phyloP scores from a whole-genome alignment of 2,329 filamentous ascomycete genomes.

The Ophiostoma pallidulum region DNA sequence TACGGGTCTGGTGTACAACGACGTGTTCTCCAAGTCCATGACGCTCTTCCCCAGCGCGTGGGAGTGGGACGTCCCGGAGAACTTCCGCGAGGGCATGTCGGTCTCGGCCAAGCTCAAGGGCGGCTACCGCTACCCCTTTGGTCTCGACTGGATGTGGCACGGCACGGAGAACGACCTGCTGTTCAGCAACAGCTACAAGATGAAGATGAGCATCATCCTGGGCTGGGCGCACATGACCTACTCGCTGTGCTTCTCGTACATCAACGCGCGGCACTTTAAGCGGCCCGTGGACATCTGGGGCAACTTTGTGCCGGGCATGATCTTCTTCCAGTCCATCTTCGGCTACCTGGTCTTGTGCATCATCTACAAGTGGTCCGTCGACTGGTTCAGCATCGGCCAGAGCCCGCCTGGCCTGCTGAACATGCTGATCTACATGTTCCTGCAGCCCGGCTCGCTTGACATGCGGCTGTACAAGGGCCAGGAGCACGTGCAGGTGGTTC shows the following conservation, averaged over 20 bases:
- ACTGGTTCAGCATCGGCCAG: constrained; percentile 61
- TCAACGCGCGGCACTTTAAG: constrained; percentile 94
- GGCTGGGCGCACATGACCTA: constrained; percentile 99
- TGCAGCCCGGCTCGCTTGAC: constrained; percentile 68
- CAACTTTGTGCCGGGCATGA: constrained; percentile 96
- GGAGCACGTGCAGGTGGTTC: constrained; percentile 60
- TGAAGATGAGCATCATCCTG: constrained; percentile 97
- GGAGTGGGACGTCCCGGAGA: constrained; percentile 61
- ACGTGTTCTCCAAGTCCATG: constrained; percentile 89
- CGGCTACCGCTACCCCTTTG: constrained; percentile 86
- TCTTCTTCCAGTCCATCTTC: constrained; percentile 99
- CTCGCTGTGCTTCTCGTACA: constrained; percentile 81
- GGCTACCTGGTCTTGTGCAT: constrained; percentile 92
- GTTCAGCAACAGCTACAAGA: constrained; percentile 98
- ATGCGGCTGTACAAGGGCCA: constrained; percentile 73
- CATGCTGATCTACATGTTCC: constrained; percentile 99
- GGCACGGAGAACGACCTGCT: constrained; percentile 89
- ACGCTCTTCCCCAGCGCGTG: constrained; percentile 84
- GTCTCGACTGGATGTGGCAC: constrained; percentile 94
- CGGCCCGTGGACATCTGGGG: constrained; percentile 92
- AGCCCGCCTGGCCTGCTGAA: constrained; percentile 84
- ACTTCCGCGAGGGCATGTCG: constrained; percentile 58
- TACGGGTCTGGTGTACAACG: constrained; percentile 95
- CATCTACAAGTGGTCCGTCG: constrained; percentile 91
- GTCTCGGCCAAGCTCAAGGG: constrained; percentile 51